Percentiles rank a stretch among this genome's conserved stretches.
Conservation (phyloP, 176 grass and related monocot genomes). For the Triticum monococcum region DNA sequence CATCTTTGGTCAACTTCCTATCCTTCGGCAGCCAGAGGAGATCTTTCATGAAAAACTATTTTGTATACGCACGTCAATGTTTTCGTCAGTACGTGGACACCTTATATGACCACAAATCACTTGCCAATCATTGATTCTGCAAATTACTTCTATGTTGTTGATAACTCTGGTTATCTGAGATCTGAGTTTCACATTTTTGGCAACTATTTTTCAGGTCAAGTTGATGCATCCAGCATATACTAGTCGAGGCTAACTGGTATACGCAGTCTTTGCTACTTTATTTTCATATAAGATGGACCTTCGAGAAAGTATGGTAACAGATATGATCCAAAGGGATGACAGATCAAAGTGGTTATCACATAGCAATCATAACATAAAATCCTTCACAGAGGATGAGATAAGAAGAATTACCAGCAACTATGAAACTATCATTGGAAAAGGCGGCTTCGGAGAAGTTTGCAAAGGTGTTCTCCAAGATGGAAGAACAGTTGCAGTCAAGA, state of each 20-base stretch:
- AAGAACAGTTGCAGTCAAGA: slow-evolving; percentile 19
- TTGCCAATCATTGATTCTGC: background rate
- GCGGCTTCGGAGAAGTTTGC: slow-evolving; percentile 9
- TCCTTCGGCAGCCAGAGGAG: background rate
- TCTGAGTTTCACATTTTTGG: no score
- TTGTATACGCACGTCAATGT: background rate
- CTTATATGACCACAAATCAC: no score
- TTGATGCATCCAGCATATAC: no score
- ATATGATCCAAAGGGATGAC: no score
- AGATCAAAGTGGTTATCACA: no score
- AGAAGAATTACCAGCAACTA: slow-evolving; percentile 8
- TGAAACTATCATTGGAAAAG: background rate
- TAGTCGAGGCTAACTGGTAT: no score
- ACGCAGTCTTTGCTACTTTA: no score
- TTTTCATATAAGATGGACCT: no score
- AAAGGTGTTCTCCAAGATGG: background rate
- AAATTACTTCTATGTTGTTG: background rate
- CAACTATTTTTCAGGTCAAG: no score
- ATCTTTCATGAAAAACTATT: background rate
- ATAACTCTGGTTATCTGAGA: no score
- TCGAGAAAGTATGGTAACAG: no score
- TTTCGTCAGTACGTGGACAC: background rate
- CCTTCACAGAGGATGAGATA: background rate
- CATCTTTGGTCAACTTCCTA: background rate
- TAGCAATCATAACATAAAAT: slow-evolving; percentile 5